Evolutionary conservation across 345 rosid species (phyloP).

Genomic region (Hibiscus trionum): DNA sequence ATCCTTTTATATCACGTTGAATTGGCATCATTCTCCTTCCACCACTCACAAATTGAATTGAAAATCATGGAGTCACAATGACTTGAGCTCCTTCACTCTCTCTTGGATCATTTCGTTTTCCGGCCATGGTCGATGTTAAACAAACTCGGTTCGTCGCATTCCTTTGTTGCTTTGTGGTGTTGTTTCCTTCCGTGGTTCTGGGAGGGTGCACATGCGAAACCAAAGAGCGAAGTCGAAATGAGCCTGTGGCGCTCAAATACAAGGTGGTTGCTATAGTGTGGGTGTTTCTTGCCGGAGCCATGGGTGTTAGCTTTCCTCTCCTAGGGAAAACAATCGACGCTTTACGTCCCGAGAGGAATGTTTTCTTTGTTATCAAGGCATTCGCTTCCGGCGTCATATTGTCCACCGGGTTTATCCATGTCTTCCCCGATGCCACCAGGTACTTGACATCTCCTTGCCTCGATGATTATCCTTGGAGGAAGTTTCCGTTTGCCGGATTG

Average conservation of each 20-base stretch:
- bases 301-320: conserved; percentile 50
- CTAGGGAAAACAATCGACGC: conserved; percentile 28
- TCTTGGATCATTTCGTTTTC: too few species aligned
- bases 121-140: not conserved
- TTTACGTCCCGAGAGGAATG: conserved; percentile 33
- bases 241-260: conserved; percentile 22
- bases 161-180: not conserved
- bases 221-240: not conserved
- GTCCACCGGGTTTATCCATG: conserved; percentile 7
- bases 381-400: not conserved
- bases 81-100: too few species aligned
- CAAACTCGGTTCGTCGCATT: not conserved
- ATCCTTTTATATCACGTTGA: not conserved
- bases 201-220: conserved; percentile 27
- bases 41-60: too few species aligned
- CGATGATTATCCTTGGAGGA: conserved; percentile 36
- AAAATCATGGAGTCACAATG: too few species aligned
- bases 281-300: conserved; percentile 40
- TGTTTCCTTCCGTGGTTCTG: conserved; percentile 7
- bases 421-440: conserved; percentile 45
- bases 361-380: conserved; percentile 21
- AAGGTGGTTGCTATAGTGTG: conserved; percentile 39
- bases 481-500: conserved; percentile 47
- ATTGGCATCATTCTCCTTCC: too few species aligned
- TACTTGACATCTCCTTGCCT: conserved; percentile 46